phyloP scores from a whole-genome alignment of 1,284 basidiomycete species.

The Termitomyces sp. region DNA sequence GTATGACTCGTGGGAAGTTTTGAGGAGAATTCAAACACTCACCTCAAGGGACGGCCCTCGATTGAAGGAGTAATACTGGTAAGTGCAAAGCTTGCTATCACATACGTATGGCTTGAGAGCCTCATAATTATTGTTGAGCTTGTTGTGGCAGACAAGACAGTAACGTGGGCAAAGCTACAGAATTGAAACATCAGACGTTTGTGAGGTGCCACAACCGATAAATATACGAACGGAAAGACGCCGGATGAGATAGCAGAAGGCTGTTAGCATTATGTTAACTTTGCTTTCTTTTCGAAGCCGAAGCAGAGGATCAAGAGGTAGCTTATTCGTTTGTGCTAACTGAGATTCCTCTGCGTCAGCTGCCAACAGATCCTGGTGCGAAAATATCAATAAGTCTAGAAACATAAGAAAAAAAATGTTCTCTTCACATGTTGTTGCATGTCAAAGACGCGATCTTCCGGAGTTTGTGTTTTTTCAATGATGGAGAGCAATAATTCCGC shows the following conservation, averaged over 20 bases:
- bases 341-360: slow-evolving; percentile 44
- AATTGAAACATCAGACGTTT: neutral
- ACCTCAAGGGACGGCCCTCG: slow-evolving; percentile 62
- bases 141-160: slow-evolving; percentile 60
- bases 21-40: slow-evolving; percentile 13
- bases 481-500: slow-evolving; percentile 49
- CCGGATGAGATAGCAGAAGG: slow-evolving; percentile 57
- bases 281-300: slow-evolving; percentile 25
- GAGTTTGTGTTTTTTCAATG: slow-evolving; percentile 42
- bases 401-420: slow-evolving; percentile 1
- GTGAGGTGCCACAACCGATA: neutral
- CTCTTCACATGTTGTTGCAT: slow-evolving; percentile 26
- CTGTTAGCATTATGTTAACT: slow-evolving; percentile 51
- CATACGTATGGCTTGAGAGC: slow-evolving; percentile 66
- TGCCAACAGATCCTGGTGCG: slow-evolving; percentile 28
- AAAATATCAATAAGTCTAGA: neutral
- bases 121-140: slow-evolving; percentile 44
- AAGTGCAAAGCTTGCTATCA: slow-evolving; percentile 51
- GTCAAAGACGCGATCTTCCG: slow-evolving; percentile 32
- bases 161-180: slow-evolving; percentile 53
- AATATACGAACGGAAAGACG: slow-evolving; percentile 42
- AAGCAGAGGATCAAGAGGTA: slow-evolving; percentile 51
- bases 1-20: neutral
- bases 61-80: slow-evolving; percentile 59
- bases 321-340: slow-evolving; percentile 32